Evolutionary conservation across 139 green algal genomes (phyloP), one percentile per base, ranked within the genome.

Genomic region (Prasinococcaceae sp.): DNA sequence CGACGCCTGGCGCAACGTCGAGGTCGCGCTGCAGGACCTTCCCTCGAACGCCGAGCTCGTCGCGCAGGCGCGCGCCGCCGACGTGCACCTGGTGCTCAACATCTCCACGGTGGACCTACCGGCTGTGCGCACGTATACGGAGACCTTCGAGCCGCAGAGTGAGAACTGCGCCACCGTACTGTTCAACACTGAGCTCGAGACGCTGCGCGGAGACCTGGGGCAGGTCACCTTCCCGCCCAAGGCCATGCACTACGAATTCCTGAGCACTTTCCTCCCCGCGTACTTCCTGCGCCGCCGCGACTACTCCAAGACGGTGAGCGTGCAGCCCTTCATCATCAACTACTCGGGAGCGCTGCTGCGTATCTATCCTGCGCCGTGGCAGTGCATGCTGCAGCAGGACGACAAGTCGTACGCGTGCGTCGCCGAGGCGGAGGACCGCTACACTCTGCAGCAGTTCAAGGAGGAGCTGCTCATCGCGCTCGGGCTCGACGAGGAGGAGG

Each of bases 111-210:
- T 35, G n/a, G 48, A 55, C 14, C 40, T 60, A 38, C n/a, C 37
- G 4, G 43, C 74, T 10, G 62, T 90, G 25, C 28, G 47, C 30
- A 43, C 42, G 29, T 55, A 54, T 26, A 25, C 9, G 1, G 17
- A 30, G 26, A 19, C 23, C 4, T 30, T 41, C 39, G 85, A 92
- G 65, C 23, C 50, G 14, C 72, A 81, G 25, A 44, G 86, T n/a
- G 69, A 79, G 20, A 44, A 53, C 6, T 92, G 90, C 47, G 41
- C 41, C 47, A 68, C n/a, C 19, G 55, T 93, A 24, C 50, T 90
- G 2, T 94, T 86, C 79, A 96, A 96, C 75, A 59, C 93, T 52
- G 87, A 96, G 78, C 72, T 98, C 19, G 90, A 98, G 64, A 93
- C 85, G 4, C 69, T 98, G 29, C 65, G 68, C 17, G 52, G 63